These are phyloP conservation scores for Fusarium mundagurra DNA, from an alignment of 2,329 filamentous ascomycete species.

Conservation along the genomic window DNA sequence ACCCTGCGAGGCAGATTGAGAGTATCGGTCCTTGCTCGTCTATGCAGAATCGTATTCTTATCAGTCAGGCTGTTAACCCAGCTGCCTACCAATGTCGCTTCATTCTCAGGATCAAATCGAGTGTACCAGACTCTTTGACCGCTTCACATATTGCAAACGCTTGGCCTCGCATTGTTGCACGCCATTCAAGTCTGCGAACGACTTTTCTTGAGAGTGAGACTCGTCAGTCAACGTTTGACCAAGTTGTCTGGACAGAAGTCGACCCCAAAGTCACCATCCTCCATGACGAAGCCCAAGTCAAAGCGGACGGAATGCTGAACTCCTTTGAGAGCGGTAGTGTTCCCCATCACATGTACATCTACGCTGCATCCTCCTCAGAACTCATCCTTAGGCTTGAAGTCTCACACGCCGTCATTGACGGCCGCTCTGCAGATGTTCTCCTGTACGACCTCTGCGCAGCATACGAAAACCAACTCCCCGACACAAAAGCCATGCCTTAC, in stretches of 20 bases:
- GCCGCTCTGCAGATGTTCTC: slow-evolving; percentile 9
- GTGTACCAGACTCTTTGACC: not conserved
- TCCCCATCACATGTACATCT: not conserved
- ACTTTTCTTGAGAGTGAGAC: not conserved
- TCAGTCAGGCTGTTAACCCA: not conserved
- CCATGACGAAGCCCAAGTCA: not conserved
- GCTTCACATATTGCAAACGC: not conserved
- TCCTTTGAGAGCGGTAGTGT: not conserved
- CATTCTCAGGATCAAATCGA: not conserved
- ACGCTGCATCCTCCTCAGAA: not conserved
- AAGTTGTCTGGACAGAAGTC: not conserved
- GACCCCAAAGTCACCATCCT: not conserved
- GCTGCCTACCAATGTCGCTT: not conserved
- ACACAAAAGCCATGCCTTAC: not conserved
- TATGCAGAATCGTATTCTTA: not conserved
- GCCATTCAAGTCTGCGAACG: not conserved
- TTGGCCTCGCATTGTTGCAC: not conserved
- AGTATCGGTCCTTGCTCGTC: not conserved
- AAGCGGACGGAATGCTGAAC: not conserved
- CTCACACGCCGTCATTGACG: slow-evolving; percentile 8
- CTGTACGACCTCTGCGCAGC: slow-evolving; percentile 3
- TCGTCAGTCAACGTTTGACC: not conserved
- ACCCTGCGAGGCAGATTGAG: not conserved
- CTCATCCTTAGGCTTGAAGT: not conserved
- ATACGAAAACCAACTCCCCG: not conserved